A percentile compares a stretch with the other conserved stretches of the same genome.
Evolutionary conservation across 176 grass and related monocot species (phyloP).

Genomic region (Lolium multiflorum): DNA sequence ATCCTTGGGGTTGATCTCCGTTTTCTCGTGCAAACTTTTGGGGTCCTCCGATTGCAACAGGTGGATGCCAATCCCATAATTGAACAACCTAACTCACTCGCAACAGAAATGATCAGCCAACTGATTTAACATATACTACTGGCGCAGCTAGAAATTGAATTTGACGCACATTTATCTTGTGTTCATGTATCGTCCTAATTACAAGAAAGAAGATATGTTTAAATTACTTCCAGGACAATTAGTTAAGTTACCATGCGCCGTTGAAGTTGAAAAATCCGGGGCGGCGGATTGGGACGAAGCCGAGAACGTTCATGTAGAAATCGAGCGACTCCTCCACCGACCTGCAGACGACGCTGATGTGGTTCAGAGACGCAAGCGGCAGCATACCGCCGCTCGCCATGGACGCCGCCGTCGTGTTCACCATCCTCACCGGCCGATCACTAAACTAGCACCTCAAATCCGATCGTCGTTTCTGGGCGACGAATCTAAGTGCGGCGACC

Average conservation of each 20-base stretch:
- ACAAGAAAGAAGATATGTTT: neutral
- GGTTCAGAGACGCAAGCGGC: constrained; percentile 89
- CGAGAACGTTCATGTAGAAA: constrained; percentile 86
- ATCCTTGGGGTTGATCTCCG: constrained; percentile 90
- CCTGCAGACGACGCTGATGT: constrained; percentile 82
- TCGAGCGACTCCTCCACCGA: constrained; percentile 66
- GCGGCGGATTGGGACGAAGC: constrained; percentile 73
- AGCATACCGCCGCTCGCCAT: constrained; percentile 41
- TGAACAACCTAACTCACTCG: constrained; percentile 63
- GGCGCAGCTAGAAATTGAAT: neutral
- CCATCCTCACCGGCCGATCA: constrained; percentile 28
- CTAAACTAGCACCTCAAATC: neutral
- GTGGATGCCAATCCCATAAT: constrained; percentile 94
- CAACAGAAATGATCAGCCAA: neutral
- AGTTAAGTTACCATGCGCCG: constrained; percentile 64
- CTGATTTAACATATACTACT: too few relatives aligned
- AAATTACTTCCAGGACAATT: too few relatives aligned
- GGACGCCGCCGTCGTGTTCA: constrained; percentile 19
- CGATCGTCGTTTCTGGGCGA: constrained; percentile 9
- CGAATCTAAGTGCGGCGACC: constrained; percentile 19
- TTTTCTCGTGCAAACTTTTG: constrained; percentile 58
- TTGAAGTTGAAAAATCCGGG: constrained; percentile 76
- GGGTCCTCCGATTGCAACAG: constrained; percentile 70
- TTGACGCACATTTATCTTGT: neutral
- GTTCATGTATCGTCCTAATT: neutral